Base-by-base conservation (phyloP, 441 rosid genomes). In the Mallotus repandus region DNA sequence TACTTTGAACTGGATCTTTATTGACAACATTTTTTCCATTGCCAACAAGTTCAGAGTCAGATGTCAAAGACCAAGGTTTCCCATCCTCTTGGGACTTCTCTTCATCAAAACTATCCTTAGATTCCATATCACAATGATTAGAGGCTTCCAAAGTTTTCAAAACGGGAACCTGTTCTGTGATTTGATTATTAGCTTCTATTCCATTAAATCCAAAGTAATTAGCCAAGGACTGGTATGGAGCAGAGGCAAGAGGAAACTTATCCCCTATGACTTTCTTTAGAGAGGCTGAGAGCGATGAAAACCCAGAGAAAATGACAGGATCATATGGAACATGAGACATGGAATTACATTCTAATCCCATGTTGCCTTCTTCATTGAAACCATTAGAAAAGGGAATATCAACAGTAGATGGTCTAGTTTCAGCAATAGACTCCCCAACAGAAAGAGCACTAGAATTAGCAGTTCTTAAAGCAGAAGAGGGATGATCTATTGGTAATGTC, bases 251-350 rank as follows among this genome's bases (percentile, higher is more conserved):
- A 61, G 91, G 87, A 38, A 87, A 79, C 76, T 55, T 77, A 7
- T 77, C 81, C 70, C 85, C 90, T 18, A 86, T 75, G 61, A 86
- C 92, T 83, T 86, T 89, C 85, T 81, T 92, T 69, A 93, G 72
- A 50, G 89, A 87, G 15, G 96, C 86, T 25, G 97, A 96, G 64
- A 93, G 81, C 78, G 92, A 78, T 70, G 97, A 90, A 71, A 96
- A 92, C 73, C 94, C 89, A 63, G 97, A 81, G 76, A 90, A 86
- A 55, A 92, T 71, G 62, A 82, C 90, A 16, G 97, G 98, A 81
- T 89, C 84, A 80, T 92, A 93, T 66, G 92, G 93, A 79, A 90
- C 91, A 66, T 77, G 82, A 38, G 90, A 87, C 74, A 91, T 81
- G 11, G 86, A 77, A 65, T 81, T 79, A 53, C 77, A 84, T 60